These are phyloP conservation scores for Pleurotus djamor DNA, from an alignment of 768 basidiomycete species.

Conservation along the genomic window DNA sequence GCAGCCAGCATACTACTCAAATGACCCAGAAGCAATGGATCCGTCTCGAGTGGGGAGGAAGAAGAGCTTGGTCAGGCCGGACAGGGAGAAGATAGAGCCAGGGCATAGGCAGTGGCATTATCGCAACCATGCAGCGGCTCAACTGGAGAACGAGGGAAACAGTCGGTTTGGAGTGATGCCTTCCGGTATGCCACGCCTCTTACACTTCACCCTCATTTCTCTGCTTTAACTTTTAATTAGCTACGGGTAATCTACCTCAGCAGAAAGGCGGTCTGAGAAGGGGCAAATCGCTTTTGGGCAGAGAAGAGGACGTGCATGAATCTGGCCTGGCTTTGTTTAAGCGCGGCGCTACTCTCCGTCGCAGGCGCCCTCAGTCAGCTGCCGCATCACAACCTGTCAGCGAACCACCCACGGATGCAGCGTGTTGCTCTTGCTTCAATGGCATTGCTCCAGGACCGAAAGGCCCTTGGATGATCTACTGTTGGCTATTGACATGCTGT, in stretches of 20 bases:
- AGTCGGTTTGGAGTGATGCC: slow-evolving; percentile 70
- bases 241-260: slow-evolving; percentile 75
- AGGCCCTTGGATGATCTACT: slow-evolving; percentile 95
- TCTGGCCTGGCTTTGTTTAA: slow-evolving; percentile 93
- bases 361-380: slow-evolving; percentile 54
- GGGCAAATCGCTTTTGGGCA: slow-evolving; percentile 84
- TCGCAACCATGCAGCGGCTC: slow-evolving; percentile 73
- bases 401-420: slow-evolving; percentile 31
- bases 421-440: slow-evolving; percentile 48
- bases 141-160: slow-evolving; percentile 67
- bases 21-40: slow-evolving; percentile 47
- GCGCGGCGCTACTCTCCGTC: slow-evolving; percentile 74
- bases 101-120: slow-evolving; percentile 95
- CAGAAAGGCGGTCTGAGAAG: slow-evolving; percentile 61
- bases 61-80: slow-evolving; percentile 90
- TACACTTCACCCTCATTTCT: slow-evolving; percentile 10
- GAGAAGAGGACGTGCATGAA: slow-evolving; percentile 90
- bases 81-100: slow-evolving; percentile 95
- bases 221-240: slow-evolving; percentile 26
- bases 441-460: slow-evolving; percentile 85
- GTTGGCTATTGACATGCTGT: slow-evolving; percentile 78
- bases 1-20: slow-evolving; percentile 44
- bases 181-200: slow-evolving; percentile 60
- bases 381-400: slow-evolving; percentile 32
- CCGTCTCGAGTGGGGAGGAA: slow-evolving; percentile 67